Base-by-base conservation (phyloP, 208 protist genomes). In the Phytomonas francai region DNA sequence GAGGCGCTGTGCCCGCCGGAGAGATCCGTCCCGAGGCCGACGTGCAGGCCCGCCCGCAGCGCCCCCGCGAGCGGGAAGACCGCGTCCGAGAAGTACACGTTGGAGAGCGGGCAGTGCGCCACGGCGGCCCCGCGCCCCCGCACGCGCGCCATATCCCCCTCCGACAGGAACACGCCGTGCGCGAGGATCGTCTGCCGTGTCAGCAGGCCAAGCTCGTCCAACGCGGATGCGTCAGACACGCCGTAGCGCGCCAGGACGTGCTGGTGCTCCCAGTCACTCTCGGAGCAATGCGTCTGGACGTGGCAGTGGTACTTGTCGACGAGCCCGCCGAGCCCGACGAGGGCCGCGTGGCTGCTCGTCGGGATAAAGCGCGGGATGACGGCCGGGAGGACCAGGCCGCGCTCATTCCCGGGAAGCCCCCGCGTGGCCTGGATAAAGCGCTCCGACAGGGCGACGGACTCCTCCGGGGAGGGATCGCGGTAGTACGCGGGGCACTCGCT, bases 301-400 rank as follows among this genome's bases (percentile, higher is more conserved):
- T 93, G 83, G 63, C 81, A 90, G n/a, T 76, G 67, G 69, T 94
- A 81, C 73, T 87, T 85, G 30, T 77, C 64, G 0, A 71, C 86
- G 4, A 98, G 71, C 51, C 80, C 71, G 33, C 87, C 86, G 0
- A 98, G 77, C 4, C 85, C 88, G 29, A 73, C 59, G 51, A 98
- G 79, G 6, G 97, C 74, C 70, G 87, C 81, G 30, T 78, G 58
- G 14, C 74, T 87, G 81, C 96, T 98, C 22, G 94, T 91, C 22
- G 94, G 94, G 62, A 97, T 90, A 80, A 98, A 98, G 49, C 97
- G 86, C 11, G 97, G 97, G 27, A 91, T 93, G 5, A 98, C 70
- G 14, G 97, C 75, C 16, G 96, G 97, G 9, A 78, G 72, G 9
- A 94, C 85, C 12, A 95, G 77, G 3, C 72, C 54, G 3, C 56